Base-by-base conservation (phyloP, 2,329 filamentous ascomycete species). In the Phaeosphaeria sp. region DNA sequence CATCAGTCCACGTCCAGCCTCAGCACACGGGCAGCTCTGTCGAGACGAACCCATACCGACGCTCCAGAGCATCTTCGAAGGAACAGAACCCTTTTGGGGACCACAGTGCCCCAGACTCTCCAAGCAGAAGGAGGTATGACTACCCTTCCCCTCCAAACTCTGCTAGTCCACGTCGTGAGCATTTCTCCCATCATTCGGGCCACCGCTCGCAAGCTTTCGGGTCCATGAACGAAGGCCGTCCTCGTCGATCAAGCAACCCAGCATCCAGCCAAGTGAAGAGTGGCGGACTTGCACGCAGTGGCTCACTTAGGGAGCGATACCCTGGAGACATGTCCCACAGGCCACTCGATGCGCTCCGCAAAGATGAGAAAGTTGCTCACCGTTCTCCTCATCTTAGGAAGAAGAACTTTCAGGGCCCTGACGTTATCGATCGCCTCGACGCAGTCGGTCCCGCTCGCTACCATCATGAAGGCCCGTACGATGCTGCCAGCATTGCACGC, bases 391-490 rank as follows among this genome's bases (percentile, higher is more conserved):
- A 90, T 73, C 83, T 90, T 48, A 85, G 84, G 67, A 90, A 88
- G 72, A 85, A 84, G 69, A 82, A 88, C 68, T 83, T 89, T 17
- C 85, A 88, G 23, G 85, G 85, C 46, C 85, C 91, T 1, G 93
- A 98, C 75, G 82, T 84, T 9, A 95, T 98, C 69, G 94, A 97
- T 74, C 81, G 82, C 5, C 86, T 98, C 1, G 94, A 97, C 72
- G 83, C 84, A 2, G 77, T 85, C n/a, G 66, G 66, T n/a, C 85
- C 85, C 50, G 84, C 83, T 18, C 79, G 84, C 2, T 97, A 96
- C 77, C 94, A 97, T 76, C 94, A 98, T 69, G 91, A 90, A 63
- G 93, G 94, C 0, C 94, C 94, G 0, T 98, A 91, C 67, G 94
- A 98, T 73, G 92, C 93, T 10, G 90, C 91, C 1, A 83, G 92